Evolutionary conservation across 139 green algal species (phyloP).

Genomic region (Micromonas commoda): DNA sequence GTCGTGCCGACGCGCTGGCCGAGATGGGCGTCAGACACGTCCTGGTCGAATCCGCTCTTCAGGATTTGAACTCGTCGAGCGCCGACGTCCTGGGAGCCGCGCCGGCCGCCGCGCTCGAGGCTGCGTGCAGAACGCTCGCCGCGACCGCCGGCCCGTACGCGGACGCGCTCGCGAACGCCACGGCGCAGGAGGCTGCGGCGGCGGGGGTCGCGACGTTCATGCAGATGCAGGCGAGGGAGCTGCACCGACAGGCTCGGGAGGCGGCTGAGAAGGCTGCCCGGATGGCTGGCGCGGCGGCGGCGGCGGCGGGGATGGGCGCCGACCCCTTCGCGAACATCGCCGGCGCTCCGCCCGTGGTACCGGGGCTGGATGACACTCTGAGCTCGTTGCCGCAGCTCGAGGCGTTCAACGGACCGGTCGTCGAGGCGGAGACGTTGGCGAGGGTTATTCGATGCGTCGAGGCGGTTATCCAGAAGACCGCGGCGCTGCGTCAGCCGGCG

Average conservation of each 20-base stretch:
- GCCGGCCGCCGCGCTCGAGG: neutral
- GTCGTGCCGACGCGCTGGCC: slow-evolving; percentile 2
- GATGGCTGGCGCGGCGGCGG: no score
- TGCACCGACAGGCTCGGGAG: no score
- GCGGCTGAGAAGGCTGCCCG: no score
- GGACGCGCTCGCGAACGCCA: neutral
- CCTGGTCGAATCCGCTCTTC: neutral
- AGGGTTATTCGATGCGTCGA: slow-evolving; percentile 8
- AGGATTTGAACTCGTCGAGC: neutral
- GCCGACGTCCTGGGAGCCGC: neutral
- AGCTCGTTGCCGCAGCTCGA: no score
- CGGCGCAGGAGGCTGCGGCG: neutral
- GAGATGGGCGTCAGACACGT: slow-evolving; percentile 15
- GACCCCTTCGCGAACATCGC: no score
- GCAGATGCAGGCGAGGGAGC: neutral
- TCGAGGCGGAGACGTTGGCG: neutral
- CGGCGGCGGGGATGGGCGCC: no score
- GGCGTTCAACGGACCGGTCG: neutral
- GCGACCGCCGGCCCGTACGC: neutral
- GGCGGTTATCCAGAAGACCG: neutral
- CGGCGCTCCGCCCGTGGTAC: no score
- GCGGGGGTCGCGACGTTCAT: neutral
- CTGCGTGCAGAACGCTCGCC: slow-evolving; percentile 1
- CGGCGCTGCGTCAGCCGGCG: neutral
- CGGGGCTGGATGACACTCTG: no score